phyloP scores from a whole-genome alignment of 202 grass and related monocot genomes.

The Hordeum pubiflorum region DNA sequence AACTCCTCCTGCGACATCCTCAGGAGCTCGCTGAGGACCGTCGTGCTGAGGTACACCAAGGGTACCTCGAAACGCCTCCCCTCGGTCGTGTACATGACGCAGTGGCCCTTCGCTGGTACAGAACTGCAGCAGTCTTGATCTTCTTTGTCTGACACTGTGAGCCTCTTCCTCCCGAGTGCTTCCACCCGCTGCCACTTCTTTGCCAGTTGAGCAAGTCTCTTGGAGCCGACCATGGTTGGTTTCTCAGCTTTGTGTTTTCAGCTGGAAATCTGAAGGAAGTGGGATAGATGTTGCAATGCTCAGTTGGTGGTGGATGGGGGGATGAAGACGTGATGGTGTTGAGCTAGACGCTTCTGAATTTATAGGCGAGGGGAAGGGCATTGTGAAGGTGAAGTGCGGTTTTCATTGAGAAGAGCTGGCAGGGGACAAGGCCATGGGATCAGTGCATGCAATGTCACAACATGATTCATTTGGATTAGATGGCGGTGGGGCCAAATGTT shows the following conservation, averaged over 20 bases:
- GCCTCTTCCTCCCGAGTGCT: constrained; percentile 35
- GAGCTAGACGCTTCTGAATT: not conserved
- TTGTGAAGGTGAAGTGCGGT: not conserved
- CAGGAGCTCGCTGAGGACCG: constrained; percentile 34
- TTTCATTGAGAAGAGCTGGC: not conserved
- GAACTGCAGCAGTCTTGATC: not conserved
- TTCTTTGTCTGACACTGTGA: not conserved
- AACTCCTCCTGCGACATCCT: constrained; percentile 42
- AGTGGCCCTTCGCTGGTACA: constrained; percentile 31
- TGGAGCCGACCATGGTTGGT: constrained; percentile 30
- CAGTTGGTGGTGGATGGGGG: not conserved
- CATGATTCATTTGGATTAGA: not conserved
- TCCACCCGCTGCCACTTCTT: constrained; percentile 53
- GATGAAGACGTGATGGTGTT: not conserved
- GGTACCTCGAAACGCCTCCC: constrained; percentile 42
- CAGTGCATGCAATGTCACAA: not conserved
- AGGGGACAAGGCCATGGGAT: constrained; percentile 18
- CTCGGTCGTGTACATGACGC: constrained; percentile 37
- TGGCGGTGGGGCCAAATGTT: not conserved
- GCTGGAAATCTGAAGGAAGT: not conserved
- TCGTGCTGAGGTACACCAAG: constrained; percentile 25
- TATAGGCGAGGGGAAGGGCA: constrained; percentile 27
- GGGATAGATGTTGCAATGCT: not conserved
- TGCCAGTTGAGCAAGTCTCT: constrained; percentile 30
- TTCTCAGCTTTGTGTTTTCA: not conserved